Evolutionary conservation across 208 protist species (phyloP).

Genomic region (Leptomonas seymouri): DNA sequence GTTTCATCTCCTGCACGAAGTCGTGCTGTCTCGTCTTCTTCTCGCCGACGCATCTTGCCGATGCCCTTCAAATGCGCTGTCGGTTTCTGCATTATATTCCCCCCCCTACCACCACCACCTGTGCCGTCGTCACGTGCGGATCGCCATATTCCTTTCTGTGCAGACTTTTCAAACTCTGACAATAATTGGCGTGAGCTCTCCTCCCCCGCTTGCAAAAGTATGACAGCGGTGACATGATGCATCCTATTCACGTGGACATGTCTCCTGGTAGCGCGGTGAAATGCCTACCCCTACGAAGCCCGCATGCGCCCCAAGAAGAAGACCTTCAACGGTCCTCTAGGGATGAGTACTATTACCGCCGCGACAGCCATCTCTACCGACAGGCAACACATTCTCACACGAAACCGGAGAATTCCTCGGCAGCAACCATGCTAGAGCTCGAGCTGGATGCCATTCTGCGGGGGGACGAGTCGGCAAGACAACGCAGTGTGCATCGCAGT

Average conservation of each 20-base stretch:
- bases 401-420: neutral
- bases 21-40: too few species aligned
- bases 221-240: constrained; percentile 7
- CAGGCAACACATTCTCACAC: neutral
- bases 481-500: neutral
- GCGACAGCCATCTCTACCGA: neutral
- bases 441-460: constrained; percentile 26
- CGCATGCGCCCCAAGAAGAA: neutral
- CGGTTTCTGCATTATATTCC: too few species aligned
- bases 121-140: too few species aligned
- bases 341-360: constrained; percentile 23
- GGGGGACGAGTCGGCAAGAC: neutral
- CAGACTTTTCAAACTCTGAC: too few species aligned
- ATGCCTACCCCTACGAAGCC: neutral
- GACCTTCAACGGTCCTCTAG: neutral
- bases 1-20: too few species aligned
- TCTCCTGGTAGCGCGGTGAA: constrained; percentile 19
- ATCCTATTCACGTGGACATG: constrained; percentile 28
- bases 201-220: neutral
- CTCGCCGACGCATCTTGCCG: too few species aligned
- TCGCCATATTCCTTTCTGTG: too few species aligned
- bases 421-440: constrained; percentile 12
- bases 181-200: too few species aligned
- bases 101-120: too few species aligned
- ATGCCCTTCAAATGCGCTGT: too few species aligned